Conservation (phyloP, 2,329 filamentous ascomycete species). For the Alternaria angustiovoidea region DNA sequence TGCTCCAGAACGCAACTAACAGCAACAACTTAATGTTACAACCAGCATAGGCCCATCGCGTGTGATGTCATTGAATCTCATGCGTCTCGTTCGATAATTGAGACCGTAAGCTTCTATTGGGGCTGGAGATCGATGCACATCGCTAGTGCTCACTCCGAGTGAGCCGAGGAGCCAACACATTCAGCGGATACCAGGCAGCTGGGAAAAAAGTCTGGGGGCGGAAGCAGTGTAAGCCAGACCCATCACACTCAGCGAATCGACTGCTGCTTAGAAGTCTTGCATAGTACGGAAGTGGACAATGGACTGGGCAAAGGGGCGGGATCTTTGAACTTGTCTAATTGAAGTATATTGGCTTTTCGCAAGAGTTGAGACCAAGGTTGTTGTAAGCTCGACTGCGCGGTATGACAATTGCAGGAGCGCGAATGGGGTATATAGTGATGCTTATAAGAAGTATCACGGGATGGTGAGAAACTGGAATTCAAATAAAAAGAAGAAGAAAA, state of each 20-base stretch:
- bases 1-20: background rate
- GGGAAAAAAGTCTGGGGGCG: background rate
- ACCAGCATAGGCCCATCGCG: background rate
- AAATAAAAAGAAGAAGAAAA: background rate
- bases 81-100: background rate
- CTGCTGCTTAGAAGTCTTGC: background rate
- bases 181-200: background rate
- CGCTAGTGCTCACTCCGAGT: slow-evolving; percentile 1
- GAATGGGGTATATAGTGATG: slow-evolving; percentile 3
- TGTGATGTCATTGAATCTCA: background rate
- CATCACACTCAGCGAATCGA: background rate
- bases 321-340: background rate
- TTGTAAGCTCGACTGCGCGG: background rate
- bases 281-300: background rate
- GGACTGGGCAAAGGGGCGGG: background rate
- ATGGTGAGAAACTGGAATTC: background rate
- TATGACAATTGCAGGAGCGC: background rate
- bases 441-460: background rate
- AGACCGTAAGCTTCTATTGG: background rate
- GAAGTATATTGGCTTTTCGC: background rate
- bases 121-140: background rate
- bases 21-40: background rate
- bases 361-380: background rate
- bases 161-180: background rate
- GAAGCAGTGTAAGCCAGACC: background rate